Base-by-base conservation (phyloP, 2,329 filamentous ascomycete species). In the Colletotrichum lupini region DNA sequence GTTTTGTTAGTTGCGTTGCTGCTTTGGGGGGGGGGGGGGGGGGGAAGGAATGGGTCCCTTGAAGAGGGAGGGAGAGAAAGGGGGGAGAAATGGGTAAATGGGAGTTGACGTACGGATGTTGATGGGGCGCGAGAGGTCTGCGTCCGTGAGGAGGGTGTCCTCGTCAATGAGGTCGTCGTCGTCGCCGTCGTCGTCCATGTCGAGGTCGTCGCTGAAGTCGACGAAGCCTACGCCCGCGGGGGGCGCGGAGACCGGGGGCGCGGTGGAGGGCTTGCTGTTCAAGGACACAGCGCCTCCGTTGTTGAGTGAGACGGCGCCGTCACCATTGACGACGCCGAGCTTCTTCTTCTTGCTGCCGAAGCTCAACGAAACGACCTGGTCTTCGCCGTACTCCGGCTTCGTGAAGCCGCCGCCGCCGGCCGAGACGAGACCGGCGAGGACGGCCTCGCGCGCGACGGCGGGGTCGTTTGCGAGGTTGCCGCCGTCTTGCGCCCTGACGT, bases 101-200 rank as follows among this genome's bases (percentile, higher is more conserved):
- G n/a, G 14, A 9, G 24, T 49, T 30, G 66, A 91, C 93, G 83
- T 87, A 98, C 95, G 95, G 77, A 95, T 92, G 76, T 93, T 90
- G 68, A 97, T 89, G 26, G 94, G 93, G 77, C 91, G 88, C 77
- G 91, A 91, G 77, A 97, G 87, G 80, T 99, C 96, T 74, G 95
- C 94, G 79, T 95, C 95, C 3, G 92, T 94, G 77, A 99, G 86
- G 37, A 99, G 87, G 11, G 91, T 92, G 79, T 98, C 93, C 82
- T 98, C 97, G 80, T 98, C 95, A 77, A 99, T 97, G 67, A 97
- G 84, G 68, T 97, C 95, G 76, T 97, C 95, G 77, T 95, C 93
- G 58, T 89, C 95, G 77, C 95, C 93, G 57, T 89, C 89, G 68
- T 89, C 89, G 68, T 89, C 85, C 71, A 73, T 73, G 74, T 89